Percentiles rank a stretch among this genome's conserved stretches.
Evolutionary conservation across 805 yeast genomes (phyloP).

Genomic region (Candida corydali): DNA sequence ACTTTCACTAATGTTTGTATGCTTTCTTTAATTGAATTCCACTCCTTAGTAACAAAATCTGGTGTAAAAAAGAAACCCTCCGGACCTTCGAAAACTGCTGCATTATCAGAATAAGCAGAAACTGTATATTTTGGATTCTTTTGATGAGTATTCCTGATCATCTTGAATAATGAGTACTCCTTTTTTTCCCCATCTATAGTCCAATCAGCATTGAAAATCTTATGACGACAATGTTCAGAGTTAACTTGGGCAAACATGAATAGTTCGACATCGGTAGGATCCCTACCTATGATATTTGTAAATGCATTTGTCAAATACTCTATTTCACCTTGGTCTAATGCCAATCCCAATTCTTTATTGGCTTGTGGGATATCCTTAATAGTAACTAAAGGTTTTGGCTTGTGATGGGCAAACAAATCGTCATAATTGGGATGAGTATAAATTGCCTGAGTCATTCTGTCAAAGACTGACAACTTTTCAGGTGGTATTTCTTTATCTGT

Average conservation of each 20-base stretch:
- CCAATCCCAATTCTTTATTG: conserved; percentile 82
- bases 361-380: conserved; percentile 69
- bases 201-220: conserved; percentile 98
- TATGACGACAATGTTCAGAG: conserved; percentile 99
- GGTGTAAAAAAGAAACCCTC: conserved; percentile 78
- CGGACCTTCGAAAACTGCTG: conserved; percentile 89
- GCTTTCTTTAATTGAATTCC: conserved; percentile 70
- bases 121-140: conserved; percentile 77
- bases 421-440: conserved; percentile 60
- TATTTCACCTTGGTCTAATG: conserved; percentile 92
- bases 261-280: conserved; percentile 96
- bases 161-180: conserved; percentile 75
- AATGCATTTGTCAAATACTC: conserved; percentile 83
- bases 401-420: conserved; percentile 73
- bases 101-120: conserved; percentile 95
- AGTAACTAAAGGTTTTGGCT: conserved; percentile 77
- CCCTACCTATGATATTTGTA: conserved; percentile 68
- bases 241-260: conserved; percentile 99
- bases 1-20: conserved; percentile 92
- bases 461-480: conserved; percentile 52
- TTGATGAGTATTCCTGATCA: conserved; percentile 92
- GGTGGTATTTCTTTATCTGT: conserved; percentile 33
- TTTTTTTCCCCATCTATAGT: conserved; percentile 80
- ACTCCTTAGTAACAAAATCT: conserved; percentile 62
- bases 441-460: conserved; percentile 88